Base-by-base conservation (phyloP, 305 asterid species). In the Plantago rigida region DNA sequence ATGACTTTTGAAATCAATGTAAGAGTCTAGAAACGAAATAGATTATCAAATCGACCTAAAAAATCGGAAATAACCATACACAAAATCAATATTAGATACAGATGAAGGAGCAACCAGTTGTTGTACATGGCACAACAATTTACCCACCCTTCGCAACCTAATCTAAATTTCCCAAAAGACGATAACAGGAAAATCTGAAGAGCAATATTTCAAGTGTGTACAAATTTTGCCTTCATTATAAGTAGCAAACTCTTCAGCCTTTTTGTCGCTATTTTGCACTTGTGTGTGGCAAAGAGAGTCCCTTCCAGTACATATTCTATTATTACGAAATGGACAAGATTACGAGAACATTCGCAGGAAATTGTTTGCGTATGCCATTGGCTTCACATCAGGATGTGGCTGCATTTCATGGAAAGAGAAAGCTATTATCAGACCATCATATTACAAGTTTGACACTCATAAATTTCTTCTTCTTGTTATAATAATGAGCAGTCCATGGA, bases 321-420 rank as follows among this genome's bases (percentile, higher is more conserved):
- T 69, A 28, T 53, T 56, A 26, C 69, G 51, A 36, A 36, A 15
- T 10, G 5, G 45, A 29, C 45, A 9, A 66, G 75, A 72, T 62
- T 71, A 92, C 7, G 88, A 77, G 80, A 89, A 87, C 96, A 93
- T 79, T 29, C 94, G 71, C 34, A 93, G 80, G 83, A 93, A 93
- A 84, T 93, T 93, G 83, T 80, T 89, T 11, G 99, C 99, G 36
- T 93, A 93, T 3, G 99, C 97, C 99, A 93, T 93, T 3, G 97
- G 97, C 77, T 86, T 93, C 63, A 93, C 91, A 68, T 93, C 97
- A 14, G 97, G 99, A 75, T 89, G 99, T 10, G 88, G 89, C 99
- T 93, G 96, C 82, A 81, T 69, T 66, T 44, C 56, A 62, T 17
- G 9, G 48, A 52, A 28, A 39, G 24, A 51, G 6, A 17, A 64